Percentiles rank a stretch among this genome's conserved stretches.
These are phyloP conservation scores for Eucalyptus sideroxylon DNA, from an alignment of 345 rosid genomes.

Conservation along the genomic window DNA sequence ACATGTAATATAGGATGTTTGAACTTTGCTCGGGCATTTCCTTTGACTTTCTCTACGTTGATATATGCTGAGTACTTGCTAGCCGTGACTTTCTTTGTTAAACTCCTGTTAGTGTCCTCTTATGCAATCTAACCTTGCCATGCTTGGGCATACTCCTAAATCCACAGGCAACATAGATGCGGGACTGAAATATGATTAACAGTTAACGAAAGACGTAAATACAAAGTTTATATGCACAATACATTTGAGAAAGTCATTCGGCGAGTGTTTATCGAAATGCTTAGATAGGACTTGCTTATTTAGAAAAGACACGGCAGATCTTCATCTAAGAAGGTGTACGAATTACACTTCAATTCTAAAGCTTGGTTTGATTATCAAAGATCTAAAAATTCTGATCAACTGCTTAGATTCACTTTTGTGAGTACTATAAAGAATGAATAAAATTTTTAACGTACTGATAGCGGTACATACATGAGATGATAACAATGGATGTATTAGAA, in stretches of 20 bases:
- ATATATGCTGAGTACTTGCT: no score
- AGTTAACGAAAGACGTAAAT: not conserved
- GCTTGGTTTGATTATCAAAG: not conserved
- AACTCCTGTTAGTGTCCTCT: no score
- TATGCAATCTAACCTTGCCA: not conserved
- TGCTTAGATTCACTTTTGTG: not conserved
- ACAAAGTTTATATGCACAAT: not conserved
- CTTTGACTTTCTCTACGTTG: not conserved
- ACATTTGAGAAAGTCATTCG: not conserved
- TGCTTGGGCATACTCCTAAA: not conserved
- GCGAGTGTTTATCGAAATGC: not conserved
- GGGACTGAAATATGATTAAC: not conserved
- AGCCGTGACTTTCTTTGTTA: no score
- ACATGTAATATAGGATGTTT: not conserved
- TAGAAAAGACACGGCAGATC: not conserved
- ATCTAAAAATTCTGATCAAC: not conserved
- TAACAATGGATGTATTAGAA: not conserved
- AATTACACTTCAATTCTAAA: not conserved
- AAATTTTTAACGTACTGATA: not conserved
- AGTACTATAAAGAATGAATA: not conserved
- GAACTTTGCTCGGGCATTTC: not conserved
- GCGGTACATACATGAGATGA: not conserved
- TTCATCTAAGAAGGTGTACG: not conserved
- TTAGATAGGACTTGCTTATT: not conserved
- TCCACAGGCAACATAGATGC: not conserved